Evolutionary conservation across 208 protist species (phyloP).

Genomic region (Vickermania ingenoplastis): DNA sequence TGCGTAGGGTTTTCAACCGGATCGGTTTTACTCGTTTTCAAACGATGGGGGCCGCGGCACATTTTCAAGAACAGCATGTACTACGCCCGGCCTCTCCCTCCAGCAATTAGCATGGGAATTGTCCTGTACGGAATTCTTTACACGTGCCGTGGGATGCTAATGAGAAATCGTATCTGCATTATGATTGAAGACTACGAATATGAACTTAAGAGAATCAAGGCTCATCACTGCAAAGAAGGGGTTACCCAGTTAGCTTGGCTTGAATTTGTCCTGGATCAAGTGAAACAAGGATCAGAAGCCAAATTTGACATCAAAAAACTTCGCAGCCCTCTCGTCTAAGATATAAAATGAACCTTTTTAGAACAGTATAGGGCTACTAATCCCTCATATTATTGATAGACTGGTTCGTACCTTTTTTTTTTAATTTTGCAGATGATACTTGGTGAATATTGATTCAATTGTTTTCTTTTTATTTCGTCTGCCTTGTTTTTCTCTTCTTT

Average conservation of each 20-base stretch:
- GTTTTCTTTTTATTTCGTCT: conserved; percentile 12
- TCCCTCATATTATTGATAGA: neutral
- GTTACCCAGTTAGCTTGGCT: conserved; percentile 83
- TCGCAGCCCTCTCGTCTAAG: conserved; percentile 9
- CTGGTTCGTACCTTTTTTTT: conserved; percentile 8
- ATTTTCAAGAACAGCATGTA: conserved; percentile 89
- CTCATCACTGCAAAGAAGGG: conserved; percentile 80
- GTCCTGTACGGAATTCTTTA: conserved; percentile 76
- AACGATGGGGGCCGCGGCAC: conserved; percentile 78
- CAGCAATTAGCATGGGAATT: conserved; percentile 80
- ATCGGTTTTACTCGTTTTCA: conserved; percentile 57
- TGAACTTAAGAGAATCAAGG: conserved; percentile 84
- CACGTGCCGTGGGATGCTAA: conserved; percentile 81
- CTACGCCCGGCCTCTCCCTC: conserved; percentile 71
- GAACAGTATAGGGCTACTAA: too few relatives aligned
- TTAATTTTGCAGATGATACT: conserved; percentile 5
- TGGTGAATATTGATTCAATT: conserved; percentile 11
- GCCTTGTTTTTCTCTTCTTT: conserved; percentile 13
- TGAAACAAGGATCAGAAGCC: conserved; percentile 69
- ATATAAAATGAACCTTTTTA: conserved; percentile 2
- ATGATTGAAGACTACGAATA: conserved; percentile 91
- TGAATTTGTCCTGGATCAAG: conserved; percentile 79
- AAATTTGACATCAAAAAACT: conserved; percentile 85
- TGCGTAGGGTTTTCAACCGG: conserved; percentile 53
- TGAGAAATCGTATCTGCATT: conserved; percentile 76